Base-by-base conservation (phyloP, 2,329 filamentous ascomycete species). In the Plectosphaerella plurivora region DNA sequence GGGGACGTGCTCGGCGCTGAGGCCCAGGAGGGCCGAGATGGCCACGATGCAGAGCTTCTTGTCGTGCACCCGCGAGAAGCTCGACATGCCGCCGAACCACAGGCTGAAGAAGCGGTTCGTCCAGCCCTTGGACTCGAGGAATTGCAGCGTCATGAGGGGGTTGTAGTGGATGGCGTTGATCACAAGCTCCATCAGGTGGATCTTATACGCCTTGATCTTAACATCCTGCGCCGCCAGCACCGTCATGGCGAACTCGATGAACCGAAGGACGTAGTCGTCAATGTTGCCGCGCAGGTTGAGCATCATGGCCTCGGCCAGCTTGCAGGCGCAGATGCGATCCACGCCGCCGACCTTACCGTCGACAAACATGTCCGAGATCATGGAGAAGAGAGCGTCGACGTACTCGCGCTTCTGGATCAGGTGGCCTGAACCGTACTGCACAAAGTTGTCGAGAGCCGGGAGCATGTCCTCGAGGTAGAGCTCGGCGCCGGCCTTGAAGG, bases 101-200 rank as follows among this genome's bases (percentile, higher is more conserved):
- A 95, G 76, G 71, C 90, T 96, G 77, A 99, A 99, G 75, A 99
- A 99, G 67, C 95, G 95, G 73, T 97, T 97, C 7, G 94, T 97
- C 93, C 92, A 97, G 55, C 84, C 87, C 64, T 95, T 93, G 50
- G 79, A 74, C 73, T 99, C 94, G n/a, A 99, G 81, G 37, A 96
- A 84, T 56, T 91, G 87, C 20, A 99, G 81, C 22, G 91, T 82
- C 54, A 97, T 78, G 45, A 87, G 73, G 2, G 94, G 92, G 74
- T 96, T 97, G 78, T 99, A 99, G 78, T 97, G 96, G 63, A 97
- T 91, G 51, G 89, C 86, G 71, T 97, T 97, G 77, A 99, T 96
- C 53, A 99, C 86, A 86, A 99, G 95, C 74, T 99, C 94, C 89
- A 99, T 96, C 45, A 99, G 75, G 68, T 99, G 93, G 51, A 97